Base-by-base conservation (phyloP, 202 grass and related monocot genomes). In the Eragrostis tef region DNA sequence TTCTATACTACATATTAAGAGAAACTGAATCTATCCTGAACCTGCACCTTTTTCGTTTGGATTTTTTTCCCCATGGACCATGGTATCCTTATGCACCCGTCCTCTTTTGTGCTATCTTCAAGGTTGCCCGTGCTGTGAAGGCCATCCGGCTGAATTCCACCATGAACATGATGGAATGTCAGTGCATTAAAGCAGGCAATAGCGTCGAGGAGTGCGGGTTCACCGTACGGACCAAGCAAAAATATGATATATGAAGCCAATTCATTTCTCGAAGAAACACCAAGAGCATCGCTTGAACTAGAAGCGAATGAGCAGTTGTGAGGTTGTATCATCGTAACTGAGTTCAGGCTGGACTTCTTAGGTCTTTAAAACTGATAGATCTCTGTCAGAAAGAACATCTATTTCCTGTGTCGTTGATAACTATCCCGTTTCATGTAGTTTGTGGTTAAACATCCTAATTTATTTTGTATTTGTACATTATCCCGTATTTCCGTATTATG, bases 121-220 rank as follows among this genome's bases (percentile, higher is more conserved):
- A 88, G 90, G 21, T 84, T 88, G 83, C 87, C 51, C 70, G 82
- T 22, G 86, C 74, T 53, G 86, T 83, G 70, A 91, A 88, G 83
- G 56, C 45, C n/a, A 5, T 7, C 22, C 60, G 58, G 43, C 67
- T 59, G 51, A 36, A 20, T 13, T 44, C 29, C 47, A 11, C 13
- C 13, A 41, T 48, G 49, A 45, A 58, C 1, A 27, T 44, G 41
- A 19, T 27, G 6, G 36, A 74, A 61, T 91, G 89, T 21, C 46
- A 25, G 42, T 88, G 86, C 73, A 74, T 85, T 16, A 53, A 63
- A 67, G 59, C 62, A 74, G 76, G 82, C 34, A 48, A 54, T 45
- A 77, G 27, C 11, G 31, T 15, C 5, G 62, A 74, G 73, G 72
- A 85, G 50, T 91, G 85, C 3, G 62, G 77, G 19, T 91, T 88